These are phyloP conservation scores for Kernera saxatilis DNA, from an alignment of 345 rosid species.

Conservation along the genomic window DNA sequence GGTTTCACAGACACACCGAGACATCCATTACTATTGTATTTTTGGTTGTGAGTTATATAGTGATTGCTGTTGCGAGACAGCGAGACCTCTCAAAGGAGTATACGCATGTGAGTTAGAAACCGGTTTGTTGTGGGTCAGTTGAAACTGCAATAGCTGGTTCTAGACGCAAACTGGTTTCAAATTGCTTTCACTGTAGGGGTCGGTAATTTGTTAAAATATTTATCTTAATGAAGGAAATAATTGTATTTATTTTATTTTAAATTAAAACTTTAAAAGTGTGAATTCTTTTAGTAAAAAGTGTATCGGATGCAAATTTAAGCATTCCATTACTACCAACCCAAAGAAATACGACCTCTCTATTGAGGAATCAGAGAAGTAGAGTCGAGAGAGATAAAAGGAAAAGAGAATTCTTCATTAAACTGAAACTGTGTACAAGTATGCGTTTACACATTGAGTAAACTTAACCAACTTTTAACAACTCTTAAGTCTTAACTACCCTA, in stretches of 20 bases:
- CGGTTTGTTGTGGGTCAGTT: background rate
- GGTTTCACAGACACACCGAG: background rate
- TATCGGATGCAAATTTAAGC: background rate
- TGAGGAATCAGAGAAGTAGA: no score
- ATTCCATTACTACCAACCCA: no score
- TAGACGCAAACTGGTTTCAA: background rate
- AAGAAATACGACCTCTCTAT: no score
- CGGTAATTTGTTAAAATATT: background rate
- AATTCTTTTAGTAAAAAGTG: background rate
- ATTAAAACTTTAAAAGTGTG: no score
- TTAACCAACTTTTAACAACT: background rate
- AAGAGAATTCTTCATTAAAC: background rate
- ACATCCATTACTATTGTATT: background rate
- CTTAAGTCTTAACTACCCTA: background rate
- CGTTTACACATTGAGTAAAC: background rate
- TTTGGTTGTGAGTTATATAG: background rate
- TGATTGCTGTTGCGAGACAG: no score
- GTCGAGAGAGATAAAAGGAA: no score
- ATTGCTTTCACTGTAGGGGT: background rate
- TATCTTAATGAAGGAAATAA: background rate
- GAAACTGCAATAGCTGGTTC: background rate
- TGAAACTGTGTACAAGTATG: background rate
- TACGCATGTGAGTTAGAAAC: no score
- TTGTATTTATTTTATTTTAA: background rate
- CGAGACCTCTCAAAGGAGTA: no score